phyloP scores from a whole-genome alignment of 176 grass and related monocot genomes.

The Chrysopogon serrulatus region DNA sequence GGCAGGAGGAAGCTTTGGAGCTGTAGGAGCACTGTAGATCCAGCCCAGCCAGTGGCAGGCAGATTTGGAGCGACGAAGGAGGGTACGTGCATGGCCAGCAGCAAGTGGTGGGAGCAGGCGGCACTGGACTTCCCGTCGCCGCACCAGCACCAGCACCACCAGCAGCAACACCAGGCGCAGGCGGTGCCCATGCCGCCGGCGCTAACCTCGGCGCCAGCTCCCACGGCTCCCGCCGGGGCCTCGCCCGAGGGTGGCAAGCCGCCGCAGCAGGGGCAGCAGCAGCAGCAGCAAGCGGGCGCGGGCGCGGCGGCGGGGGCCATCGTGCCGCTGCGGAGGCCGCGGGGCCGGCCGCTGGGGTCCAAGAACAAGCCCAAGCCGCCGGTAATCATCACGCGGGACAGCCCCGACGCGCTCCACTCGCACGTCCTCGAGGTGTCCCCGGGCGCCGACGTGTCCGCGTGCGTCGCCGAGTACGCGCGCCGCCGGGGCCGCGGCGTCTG shows the following conservation, averaged over 20 bases:
- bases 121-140: slow-evolving; percentile 44
- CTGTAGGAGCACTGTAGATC: slow-evolving; percentile 20
- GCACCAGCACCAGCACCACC: not conserved
- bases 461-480: slow-evolving; percentile 68
- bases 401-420: slow-evolving; percentile 62
- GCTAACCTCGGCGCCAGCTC: not conserved
- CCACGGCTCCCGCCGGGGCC: not conserved
- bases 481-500: slow-evolving; percentile 49
- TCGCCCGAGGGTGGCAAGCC: slow-evolving; percentile 20
- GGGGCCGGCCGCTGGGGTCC: slow-evolving; percentile 47
- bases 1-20: not conserved
- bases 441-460: slow-evolving; percentile 43
- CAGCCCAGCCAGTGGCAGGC: slow-evolving; percentile 1
- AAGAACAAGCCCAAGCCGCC: slow-evolving; percentile 80
- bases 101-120: slow-evolving; percentile 58
- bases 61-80: not conserved
- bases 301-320: not conserved
- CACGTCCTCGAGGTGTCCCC: slow-evolving; percentile 51
- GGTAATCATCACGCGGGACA: slow-evolving; percentile 64
- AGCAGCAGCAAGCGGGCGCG: not conserved
- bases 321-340: slow-evolving; percentile 46
- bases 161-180: not conserved
- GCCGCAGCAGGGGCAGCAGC: not conserved
- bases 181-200: not conserved
- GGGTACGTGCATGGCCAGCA: slow-evolving; percentile 58